These are phyloP conservation scores for Porogramme epimiltina DNA, from an alignment of 1,284 basidiomycete species.

Conservation along the genomic window DNA sequence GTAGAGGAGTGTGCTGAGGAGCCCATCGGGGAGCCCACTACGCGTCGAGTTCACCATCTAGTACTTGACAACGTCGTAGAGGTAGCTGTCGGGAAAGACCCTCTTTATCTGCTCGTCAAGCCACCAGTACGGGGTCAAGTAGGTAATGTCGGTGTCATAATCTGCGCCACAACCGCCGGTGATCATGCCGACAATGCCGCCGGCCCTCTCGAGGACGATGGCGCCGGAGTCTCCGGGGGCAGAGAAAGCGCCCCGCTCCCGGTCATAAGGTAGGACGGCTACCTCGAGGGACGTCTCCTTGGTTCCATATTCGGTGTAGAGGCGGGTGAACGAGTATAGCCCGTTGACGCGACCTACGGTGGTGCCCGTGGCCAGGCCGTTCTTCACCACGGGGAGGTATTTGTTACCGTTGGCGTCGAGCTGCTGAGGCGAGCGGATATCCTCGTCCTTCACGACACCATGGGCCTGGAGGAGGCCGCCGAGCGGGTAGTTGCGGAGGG, in stretches of 20 bases:
- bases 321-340: constrained; percentile 29
- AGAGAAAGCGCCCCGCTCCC: constrained; percentile 24
- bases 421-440: constrained; percentile 27
- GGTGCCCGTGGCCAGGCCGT: constrained; percentile 30
- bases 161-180: constrained; percentile 26
- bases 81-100: constrained; percentile 24
- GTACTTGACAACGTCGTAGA: constrained; percentile 10
- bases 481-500: constrained; percentile 26
- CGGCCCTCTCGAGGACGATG: constrained; percentile 26
- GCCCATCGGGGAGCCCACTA: too few species aligned
- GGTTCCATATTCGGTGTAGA: constrained; percentile 20
- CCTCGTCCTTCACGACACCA: constrained; percentile 19
- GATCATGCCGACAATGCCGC: constrained; percentile 30
- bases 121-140: constrained; percentile 31
- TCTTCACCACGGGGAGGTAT: constrained; percentile 31
- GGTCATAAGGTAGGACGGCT: constrained; percentile 25
- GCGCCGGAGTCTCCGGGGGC: constrained; percentile 31
- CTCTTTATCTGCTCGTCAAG: constrained; percentile 28
- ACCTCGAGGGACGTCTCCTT: constrained; percentile 22
- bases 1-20: too few species aligned
- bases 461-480: constrained; percentile 31
- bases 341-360: constrained; percentile 32
- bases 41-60: too few species aligned
- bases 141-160: constrained; percentile 26
- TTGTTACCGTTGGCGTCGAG: constrained; percentile 26